Conservation (phyloP, 2,329 filamentous ascomycete species). For the Trichoderma lentiforme region DNA sequence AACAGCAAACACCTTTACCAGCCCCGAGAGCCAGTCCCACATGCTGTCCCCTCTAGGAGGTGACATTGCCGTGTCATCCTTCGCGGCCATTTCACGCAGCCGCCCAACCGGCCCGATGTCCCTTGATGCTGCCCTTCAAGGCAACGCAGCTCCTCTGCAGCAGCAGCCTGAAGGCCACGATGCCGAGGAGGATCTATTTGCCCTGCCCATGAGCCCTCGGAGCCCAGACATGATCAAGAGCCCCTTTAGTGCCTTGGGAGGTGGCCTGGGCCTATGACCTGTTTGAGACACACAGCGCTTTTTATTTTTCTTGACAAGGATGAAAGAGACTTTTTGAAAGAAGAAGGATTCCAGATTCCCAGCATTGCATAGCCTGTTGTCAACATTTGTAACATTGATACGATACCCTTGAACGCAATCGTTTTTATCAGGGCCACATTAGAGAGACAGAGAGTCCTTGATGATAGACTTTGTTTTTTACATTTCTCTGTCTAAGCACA, state of each 20-base stretch:
- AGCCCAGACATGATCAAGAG: slow-evolving; percentile 83
- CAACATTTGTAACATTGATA: slow-evolving; percentile 17
- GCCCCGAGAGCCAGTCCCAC: slow-evolving; percentile 32
- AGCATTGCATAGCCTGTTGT: slow-evolving; percentile 16
- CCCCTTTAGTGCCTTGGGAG: slow-evolving; percentile 62
- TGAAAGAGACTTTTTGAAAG: background rate
- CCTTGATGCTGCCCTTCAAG: slow-evolving; percentile 33
- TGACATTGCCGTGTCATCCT: slow-evolving; percentile 37
- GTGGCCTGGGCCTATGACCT: background rate
- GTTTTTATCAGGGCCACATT: background rate
- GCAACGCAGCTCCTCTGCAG: slow-evolving; percentile 22
- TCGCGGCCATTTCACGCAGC: slow-evolving; percentile 31
- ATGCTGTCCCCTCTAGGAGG: slow-evolving; percentile 31
- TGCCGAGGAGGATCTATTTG: slow-evolving; percentile 76
- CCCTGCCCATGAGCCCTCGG: slow-evolving; percentile 78
- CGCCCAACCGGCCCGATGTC: slow-evolving; percentile 28
- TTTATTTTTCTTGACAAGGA: background rate
- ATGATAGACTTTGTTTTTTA: background rate
- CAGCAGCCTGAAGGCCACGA: slow-evolving; percentile 25
- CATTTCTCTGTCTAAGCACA: background rate
- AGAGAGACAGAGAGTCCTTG: background rate
- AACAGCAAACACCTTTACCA: slow-evolving; percentile 37
- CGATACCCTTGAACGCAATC: slow-evolving; percentile 20
- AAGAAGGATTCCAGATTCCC: background rate
- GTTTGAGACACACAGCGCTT: background rate